Evolutionary conservation across 177 flowering plant species (phyloP), one percentile per base, ranked within the genome.

Genomic region (Tripterygium wilfordii): DNA sequence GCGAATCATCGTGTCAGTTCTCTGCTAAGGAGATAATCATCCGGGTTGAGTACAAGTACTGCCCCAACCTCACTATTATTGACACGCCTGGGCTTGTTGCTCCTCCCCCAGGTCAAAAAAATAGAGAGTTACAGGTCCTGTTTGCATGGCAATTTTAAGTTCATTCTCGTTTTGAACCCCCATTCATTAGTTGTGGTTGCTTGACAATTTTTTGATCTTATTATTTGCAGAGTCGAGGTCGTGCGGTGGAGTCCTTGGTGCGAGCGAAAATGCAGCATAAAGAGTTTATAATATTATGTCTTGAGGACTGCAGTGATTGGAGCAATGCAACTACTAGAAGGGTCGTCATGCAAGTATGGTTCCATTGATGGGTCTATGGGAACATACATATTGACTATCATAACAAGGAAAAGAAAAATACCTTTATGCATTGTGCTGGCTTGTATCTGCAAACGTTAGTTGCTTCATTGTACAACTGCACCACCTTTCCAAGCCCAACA

Each of bases 261-360:
- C 75, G 98, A 32, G 83, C 88, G 45, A 88, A 91, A 63, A 91
- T 91, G 98, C 96, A 83, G 74, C 95, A 83, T 44, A 85, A 75
- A 54, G 98, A 91, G 65, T 85, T 91, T 51, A 91, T 91, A 30
- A 88, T 91, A 55, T 61, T 91, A 32, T 91, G 98, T 61, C 98
- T 91, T 64, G 98, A 91, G 67, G 98, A 91, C 56, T 85, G 96
- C 61, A 82, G 85, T 69, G 98, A 91, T 64, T 91, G 98, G 98
- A 91, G 96, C 62, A 88, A 83, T 75, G 98, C 98, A 37, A 91
- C 95, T 14, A 91, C 96, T 0, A 65, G 96, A 28, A 76, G 94
- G 65, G 83, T 88, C 15, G 98, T 88, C 25, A 91, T 91, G 96
- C 96, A 91, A 54, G 98, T 91, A 72, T 51, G 76, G n/a, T n/a